These are phyloP conservation scores for Tillandsia leiboldiana DNA, from an alignment of 176 grass and related monocot species.

Conservation along the genomic window DNA sequence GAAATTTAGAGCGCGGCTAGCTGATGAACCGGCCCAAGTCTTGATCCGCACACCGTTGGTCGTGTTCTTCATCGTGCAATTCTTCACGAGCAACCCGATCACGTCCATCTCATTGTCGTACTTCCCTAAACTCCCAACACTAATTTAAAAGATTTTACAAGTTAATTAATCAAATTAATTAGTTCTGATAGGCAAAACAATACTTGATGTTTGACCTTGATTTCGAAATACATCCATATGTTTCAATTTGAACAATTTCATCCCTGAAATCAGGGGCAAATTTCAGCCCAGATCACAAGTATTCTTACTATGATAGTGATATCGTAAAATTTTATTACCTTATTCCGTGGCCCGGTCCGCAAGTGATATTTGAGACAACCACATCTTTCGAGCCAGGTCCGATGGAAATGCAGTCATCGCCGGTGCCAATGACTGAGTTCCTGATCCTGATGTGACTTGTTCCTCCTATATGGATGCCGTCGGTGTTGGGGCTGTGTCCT, in stretches of 20 bases:
- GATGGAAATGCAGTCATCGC: constrained; percentile 62
- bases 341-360: constrained; percentile 51
- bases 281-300: neutral
- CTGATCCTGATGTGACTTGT: constrained; percentile 22
- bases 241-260: neutral
- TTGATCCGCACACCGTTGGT: constrained; percentile 49
- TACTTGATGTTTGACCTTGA: neutral
- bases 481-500: constrained; percentile 45
- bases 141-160: neutral
- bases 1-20: constrained; percentile 37
- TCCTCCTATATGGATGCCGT: constrained; percentile 36
- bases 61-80: constrained; percentile 23
- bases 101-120: constrained; percentile 1
- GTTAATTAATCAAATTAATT: neutral
- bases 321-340: constrained; percentile 30
- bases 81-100: constrained; percentile 31
- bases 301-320: neutral
- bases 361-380: constrained; percentile 16
- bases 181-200: no score
- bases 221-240: neutral
- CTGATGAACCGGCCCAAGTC: constrained; percentile 40
- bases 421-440: constrained; percentile 11
- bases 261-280: neutral
- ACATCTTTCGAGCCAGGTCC: constrained; percentile 25
- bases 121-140: constrained; percentile 45